Base-by-base conservation (phyloP, 192 early-diverging fungal species). In the Gamsiella multidivaricata region DNA sequence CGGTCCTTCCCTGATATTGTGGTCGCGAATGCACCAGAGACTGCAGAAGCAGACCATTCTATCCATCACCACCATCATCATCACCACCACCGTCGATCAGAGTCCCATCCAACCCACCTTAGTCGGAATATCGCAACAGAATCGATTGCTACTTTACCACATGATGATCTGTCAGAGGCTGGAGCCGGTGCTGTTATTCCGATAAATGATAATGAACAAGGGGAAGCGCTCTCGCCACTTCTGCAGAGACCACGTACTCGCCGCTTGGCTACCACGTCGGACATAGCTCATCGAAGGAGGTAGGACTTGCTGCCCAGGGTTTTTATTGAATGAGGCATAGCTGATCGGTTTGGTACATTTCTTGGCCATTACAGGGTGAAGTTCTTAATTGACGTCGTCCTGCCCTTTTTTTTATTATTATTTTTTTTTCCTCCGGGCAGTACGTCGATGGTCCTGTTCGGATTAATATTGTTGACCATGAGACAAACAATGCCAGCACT, bases 361-460 rank as follows among this genome's bases (percentile, higher is more conserved):
- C n/a, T n/a, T n/a, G n/a, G n/a, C n/a, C n/a, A n/a, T n/a, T n/a
- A n/a, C n/a, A n/a, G n/a, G n/a, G n/a, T n/a, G n/a, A n/a, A n/a
- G n/a, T n/a, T n/a, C n/a, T n/a, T n/a, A n/a, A n/a, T n/a, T n/a
- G n/a, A n/a, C n/a, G n/a, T n/a, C n/a, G n/a, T n/a, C n/a, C n/a
- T n/a, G n/a, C n/a, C n/a, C n/a, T n/a, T n/a, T n/a, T n/a, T n/a
- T n/a, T n/a, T n/a, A n/a, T n/a, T 36, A 26, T 33, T 58, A 11
- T 22, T 41, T 25, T 57, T n/a, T 17, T 22, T 60, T 41, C 20
- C 31, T 6, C 3, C 56, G n/a, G n/a, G n/a, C n/a, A 78, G 74
- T 25, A 78, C 74, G 2, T 78, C 74, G 10, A 68, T 78, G 23
- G 74, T 78, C 17, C 47, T 78, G 0, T 78, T 78, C 36, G 74